Evolutionary conservation across 139 green algal species (phyloP), one percentile per base, ranked within the genome.

Genomic region (Ostreobium quekettii): DNA sequence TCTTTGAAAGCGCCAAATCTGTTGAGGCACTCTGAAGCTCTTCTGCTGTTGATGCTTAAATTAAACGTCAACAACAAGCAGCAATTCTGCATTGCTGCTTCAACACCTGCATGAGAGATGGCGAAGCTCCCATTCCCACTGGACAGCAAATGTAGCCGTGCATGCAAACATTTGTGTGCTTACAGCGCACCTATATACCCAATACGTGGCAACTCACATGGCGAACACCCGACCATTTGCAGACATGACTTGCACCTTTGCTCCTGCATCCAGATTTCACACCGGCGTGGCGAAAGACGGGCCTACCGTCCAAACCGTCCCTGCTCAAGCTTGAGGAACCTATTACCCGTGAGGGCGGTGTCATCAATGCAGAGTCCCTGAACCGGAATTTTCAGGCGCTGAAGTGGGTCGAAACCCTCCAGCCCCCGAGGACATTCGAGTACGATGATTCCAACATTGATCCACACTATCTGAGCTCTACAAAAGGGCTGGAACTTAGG

Each of bases 251-350:
- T 53, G 11, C 19, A 26, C 19, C 19, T 53, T 53, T 53, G 15
- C 19, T 53, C 19, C 19, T 53, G 11, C 19, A 26, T 71, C 37
- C 71, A 88, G 82, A 80, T 1, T 88, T 83, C 77, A 89, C 83
- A 0, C 76, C 83, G 4, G 68, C 74, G 2, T 89, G 83, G 83
- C 69, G 81, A 0, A 71, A 78, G 29, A 71, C 77, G 48, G 83
- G 83, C 6, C 73, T 89, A 36, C 83, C 83, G 24, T 56, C 78
- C 48, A 83, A 85, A 62, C 68, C 79, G 4, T 86, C 81, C 1
- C 79, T 80, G 64, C 61, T 89, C 39, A n/a, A 69, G 2, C 62
- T 85, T 11, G 72, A 84, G 36, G 3, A 66, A 7, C 37, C 36
- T 26, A 66, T 59, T 24, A 72, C 85, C 46, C 48, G 36, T 8